Evolutionary conservation across 805 yeast species (phyloP).

Genomic region (Kodamaea nitidulidarum): DNA sequence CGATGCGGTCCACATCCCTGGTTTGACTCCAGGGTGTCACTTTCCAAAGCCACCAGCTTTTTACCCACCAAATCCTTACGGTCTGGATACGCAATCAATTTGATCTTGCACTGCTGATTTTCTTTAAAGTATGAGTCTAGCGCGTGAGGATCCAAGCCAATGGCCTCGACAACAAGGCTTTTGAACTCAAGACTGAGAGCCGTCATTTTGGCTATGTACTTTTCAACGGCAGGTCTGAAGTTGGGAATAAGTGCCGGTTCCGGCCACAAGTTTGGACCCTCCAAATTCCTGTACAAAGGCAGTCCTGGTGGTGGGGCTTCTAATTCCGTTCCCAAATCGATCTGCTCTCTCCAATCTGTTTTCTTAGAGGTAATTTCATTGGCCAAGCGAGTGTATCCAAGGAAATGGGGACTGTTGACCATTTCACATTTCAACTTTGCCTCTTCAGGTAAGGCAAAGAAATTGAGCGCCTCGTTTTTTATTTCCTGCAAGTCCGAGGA

Average conservation of each 20-base stretch:
- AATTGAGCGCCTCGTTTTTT: slow-evolving; percentile 34
- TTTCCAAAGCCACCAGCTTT: slow-evolving; percentile 20
- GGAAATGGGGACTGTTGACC: slow-evolving; percentile 55
- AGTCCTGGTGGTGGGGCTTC: slow-evolving; percentile 38
- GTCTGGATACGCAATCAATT: slow-evolving; percentile 57
- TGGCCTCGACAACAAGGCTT: slow-evolving; percentile 50
- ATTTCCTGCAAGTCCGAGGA: slow-evolving; percentile 34
- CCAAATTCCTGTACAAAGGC: slow-evolving; percentile 45
- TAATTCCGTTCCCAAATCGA: slow-evolving; percentile 53
- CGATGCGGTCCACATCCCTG: slow-evolving; percentile 67
- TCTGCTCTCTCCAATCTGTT: slow-evolving; percentile 60
- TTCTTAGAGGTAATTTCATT: slow-evolving; percentile 53
- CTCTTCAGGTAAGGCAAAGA: slow-evolving; percentile 45
- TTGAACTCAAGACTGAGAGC: slow-evolving; percentile 40
- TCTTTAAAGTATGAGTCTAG: slow-evolving; percentile 49
- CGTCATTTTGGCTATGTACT: slow-evolving; percentile 46
- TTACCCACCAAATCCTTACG: slow-evolving; percentile 19
- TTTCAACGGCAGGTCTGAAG: slow-evolving; percentile 38
- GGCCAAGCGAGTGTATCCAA: slow-evolving; percentile 54
- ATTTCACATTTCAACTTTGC: slow-evolving; percentile 46
- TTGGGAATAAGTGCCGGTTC: slow-evolving; percentile 37
- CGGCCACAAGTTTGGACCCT: slow-evolving; percentile 59
- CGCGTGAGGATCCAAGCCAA: slow-evolving; percentile 44
- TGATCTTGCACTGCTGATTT: slow-evolving; percentile 50
- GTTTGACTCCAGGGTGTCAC: slow-evolving; percentile 24